Evolutionary conservation across 164 flowering plant genomes (phyloP).

Genomic region (Cinnamomum chago): DNA sequence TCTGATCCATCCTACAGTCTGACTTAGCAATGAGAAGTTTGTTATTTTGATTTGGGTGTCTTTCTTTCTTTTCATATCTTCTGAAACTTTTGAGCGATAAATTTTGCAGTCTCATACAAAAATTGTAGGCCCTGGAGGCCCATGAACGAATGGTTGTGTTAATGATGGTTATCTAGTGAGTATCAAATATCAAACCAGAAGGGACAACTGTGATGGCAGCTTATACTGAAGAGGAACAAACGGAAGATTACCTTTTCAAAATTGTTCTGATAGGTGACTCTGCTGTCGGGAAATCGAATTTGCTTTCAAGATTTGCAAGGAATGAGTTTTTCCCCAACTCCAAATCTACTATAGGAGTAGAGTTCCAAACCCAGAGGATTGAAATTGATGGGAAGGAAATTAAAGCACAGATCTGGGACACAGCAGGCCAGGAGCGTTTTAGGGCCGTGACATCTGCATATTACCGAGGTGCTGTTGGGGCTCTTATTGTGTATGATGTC

Average conservation of each 20-base stretch:
- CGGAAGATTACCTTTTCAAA: conserved; percentile 69
- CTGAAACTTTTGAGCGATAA: too few species aligned
- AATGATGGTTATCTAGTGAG: too few species aligned
- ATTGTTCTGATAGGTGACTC: conserved; percentile 68
- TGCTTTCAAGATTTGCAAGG: conserved; percentile 69
- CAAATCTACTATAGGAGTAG: conserved; percentile 71
- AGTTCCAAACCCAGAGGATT: conserved; percentile 68
- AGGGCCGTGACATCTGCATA: conserved; percentile 76
- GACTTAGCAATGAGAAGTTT: too few species aligned
- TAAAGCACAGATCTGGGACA: conserved; percentile 75
- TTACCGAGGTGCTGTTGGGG: conserved; percentile 70
- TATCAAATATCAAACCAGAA: too few species aligned
- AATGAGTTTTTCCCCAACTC: conserved; percentile 65
- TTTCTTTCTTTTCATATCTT: too few species aligned
- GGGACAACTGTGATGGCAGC: conserved; percentile 31
- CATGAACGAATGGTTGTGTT: too few species aligned
- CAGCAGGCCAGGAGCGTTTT: conserved; percentile 72
- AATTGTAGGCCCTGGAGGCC: too few species aligned
- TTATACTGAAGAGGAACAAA: conserved; percentile 41
- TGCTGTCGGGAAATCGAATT: conserved; percentile 70
- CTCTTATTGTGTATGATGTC: conserved; percentile 62
- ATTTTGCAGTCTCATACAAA: too few species aligned
- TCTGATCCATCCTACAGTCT: too few species aligned
- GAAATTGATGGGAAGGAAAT: conserved; percentile 64
- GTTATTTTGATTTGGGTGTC: too few species aligned